Percentiles rank a stretch among this genome's conserved stretches.
These are phyloP conservation scores for Boletus huronensis DNA, from an alignment of 768 basidiomycete species.

Conservation along the genomic window DNA sequence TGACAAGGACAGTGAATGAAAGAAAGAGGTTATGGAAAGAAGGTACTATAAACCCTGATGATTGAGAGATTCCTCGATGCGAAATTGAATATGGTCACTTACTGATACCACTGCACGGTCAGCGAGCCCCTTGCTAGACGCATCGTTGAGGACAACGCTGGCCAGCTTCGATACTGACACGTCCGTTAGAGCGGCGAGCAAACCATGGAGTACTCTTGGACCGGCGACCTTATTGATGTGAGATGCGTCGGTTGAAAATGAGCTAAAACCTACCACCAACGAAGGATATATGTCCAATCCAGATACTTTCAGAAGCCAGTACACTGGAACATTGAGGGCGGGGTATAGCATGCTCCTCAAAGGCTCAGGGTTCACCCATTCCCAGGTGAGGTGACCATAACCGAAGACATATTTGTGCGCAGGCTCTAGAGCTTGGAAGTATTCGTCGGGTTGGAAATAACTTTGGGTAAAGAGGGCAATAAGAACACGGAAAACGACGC, in stretches of 20 bases:
- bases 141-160: constrained; percentile 50
- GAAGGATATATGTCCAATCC: constrained; percentile 47
- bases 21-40: constrained; percentile 81
- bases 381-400: constrained; percentile 93
- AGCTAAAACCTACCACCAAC: constrained; percentile 56
- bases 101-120: constrained; percentile 53
- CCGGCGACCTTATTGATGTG: constrained; percentile 56
- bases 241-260: neutral
- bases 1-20: constrained; percentile 79
- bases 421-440: constrained; percentile 90
- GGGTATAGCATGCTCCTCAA: constrained; percentile 84
- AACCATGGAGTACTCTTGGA: constrained; percentile 76
- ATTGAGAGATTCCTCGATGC: neutral
- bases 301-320: constrained; percentile 59
- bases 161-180: constrained; percentile 66
- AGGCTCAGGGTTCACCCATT: constrained; percentile 73
- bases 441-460: constrained; percentile 97
- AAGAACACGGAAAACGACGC: constrained; percentile 50
- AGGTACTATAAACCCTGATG: constrained; percentile 49
- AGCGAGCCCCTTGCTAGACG: constrained; percentile 33
- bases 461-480: constrained; percentile 73
- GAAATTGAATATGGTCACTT: constrained; percentile 35
- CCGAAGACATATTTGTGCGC: constrained; percentile 89
- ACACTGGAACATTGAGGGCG: constrained; percentile 73
- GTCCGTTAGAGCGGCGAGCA: constrained; percentile 78